Percentiles rank a stretch among this genome's conserved stretches.
Conservation (phyloP, 1,284 basidiomycete genomes). For the Sporisorium sorghi region DNA sequence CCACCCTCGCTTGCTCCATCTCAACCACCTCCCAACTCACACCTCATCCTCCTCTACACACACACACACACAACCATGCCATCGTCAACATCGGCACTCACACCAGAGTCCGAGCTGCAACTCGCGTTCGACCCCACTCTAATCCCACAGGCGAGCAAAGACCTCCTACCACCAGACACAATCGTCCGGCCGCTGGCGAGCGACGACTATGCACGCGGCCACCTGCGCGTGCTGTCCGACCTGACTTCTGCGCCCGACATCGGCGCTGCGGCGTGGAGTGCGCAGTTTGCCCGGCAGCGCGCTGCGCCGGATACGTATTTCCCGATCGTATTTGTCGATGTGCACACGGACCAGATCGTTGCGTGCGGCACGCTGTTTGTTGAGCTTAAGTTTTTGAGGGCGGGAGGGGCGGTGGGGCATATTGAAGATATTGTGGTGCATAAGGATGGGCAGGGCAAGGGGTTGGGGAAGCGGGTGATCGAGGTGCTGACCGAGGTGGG, state of each 20-base stretch:
- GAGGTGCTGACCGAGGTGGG: conserved; percentile 81
- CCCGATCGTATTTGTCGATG: conserved; percentile 84
- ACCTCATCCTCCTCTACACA: too few relatives aligned
- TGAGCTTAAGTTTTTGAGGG: conserved; percentile 91
- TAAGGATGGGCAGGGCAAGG: conserved; percentile 86
- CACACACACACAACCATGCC: conserved; percentile 52
- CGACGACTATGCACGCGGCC: conserved; percentile 84
- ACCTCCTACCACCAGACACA: conserved; percentile 74
- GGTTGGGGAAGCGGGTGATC: conserved; percentile 87
- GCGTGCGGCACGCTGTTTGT: conserved; percentile 86
- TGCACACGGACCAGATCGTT: conserved; percentile 81
- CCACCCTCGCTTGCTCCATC: neutral
- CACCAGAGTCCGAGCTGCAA: conserved; percentile 78
- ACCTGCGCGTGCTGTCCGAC: conserved; percentile 83
- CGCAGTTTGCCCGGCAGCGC: conserved; percentile 48
- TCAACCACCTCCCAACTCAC: too few relatives aligned
- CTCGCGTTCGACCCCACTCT: conserved; percentile 79
- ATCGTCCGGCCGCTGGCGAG: conserved; percentile 86
- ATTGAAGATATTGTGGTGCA: conserved; percentile 98
- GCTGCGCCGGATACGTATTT: conserved; percentile 75
- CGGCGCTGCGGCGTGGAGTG: conserved; percentile 74
- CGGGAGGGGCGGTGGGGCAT: conserved; percentile 84
- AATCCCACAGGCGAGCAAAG: conserved; percentile 76
- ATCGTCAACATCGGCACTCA: conserved; percentile 71
- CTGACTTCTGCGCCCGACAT: conserved; percentile 83